A percentile compares a stretch with the other conserved stretches of the same genome.
Evolutionary conservation across 2,329 filamentous ascomycete species (phyloP).

Genomic region (Pestalotiopsis sp.): DNA sequence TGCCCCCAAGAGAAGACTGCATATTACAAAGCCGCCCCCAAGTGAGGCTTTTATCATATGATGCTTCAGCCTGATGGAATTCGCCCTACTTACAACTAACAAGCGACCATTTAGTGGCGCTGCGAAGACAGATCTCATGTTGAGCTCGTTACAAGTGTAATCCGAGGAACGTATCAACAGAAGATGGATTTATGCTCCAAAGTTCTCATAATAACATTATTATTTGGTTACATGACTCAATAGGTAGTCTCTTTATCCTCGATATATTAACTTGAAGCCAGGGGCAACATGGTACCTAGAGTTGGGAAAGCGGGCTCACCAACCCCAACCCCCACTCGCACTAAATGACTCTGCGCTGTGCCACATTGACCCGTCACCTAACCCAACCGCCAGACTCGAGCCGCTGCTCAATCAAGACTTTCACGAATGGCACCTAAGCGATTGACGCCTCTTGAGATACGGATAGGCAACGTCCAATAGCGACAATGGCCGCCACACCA

Average conservation of each 20-base stretch:
- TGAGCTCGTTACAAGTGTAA: not conserved
- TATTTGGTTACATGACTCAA: no score
- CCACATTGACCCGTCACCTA: not conserved
- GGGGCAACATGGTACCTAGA: no score
- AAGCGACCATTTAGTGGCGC: not conserved
- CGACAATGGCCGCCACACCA: not conserved
- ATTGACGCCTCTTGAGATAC: not conserved
- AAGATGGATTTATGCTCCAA: no score
- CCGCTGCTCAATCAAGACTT: not conserved
- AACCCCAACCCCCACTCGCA: not conserved
- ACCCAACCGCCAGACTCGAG: not conserved
- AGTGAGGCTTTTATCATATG: not conserved
- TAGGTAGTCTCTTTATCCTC: no score
- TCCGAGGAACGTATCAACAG: not conserved
- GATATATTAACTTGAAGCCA: no score
- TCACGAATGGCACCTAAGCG: not conserved
- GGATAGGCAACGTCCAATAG: not conserved
- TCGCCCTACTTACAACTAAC: not conserved
- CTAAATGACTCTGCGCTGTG: not conserved
- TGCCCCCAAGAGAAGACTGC: not conserved
- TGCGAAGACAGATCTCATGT: not conserved
- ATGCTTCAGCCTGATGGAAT: not conserved
- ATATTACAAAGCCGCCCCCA: not conserved
- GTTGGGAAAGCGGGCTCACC: not conserved
- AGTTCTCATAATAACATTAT: no score